These are phyloP conservation scores for Tricholoma sp. DNA, from an alignment of 768 basidiomycete genomes.

Conservation along the genomic window DNA sequence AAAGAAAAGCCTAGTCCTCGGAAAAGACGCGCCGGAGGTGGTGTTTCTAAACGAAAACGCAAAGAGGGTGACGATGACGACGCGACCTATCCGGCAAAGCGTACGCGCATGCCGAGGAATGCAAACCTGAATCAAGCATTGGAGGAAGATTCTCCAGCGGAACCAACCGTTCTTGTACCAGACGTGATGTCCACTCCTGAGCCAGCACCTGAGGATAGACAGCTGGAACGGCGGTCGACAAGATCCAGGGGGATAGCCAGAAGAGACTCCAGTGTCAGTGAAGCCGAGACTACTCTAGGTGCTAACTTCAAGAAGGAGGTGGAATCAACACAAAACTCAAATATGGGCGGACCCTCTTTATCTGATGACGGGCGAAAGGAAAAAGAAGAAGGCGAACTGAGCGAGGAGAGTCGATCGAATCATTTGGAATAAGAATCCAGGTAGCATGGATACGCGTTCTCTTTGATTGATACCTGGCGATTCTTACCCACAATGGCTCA, in stretches of 20 bases:
- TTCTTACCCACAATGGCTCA: too few species aligned
- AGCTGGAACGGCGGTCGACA: slow-evolving; percentile 41
- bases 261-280: slow-evolving; percentile 50
- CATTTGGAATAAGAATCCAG: background rate
- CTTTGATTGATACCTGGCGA: background rate
- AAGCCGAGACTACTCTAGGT: slow-evolving; percentile 27
- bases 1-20: slow-evolving; percentile 47
- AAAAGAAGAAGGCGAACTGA: slow-evolving; percentile 38
- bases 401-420: slow-evolving; percentile 22
- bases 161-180: slow-evolving; percentile 13
- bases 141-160: slow-evolving; percentile 39
- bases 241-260: slow-evolving; percentile 40
- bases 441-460: background rate
- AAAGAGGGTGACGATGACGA: slow-evolving; percentile 60
- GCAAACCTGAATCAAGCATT: slow-evolving; percentile 20
- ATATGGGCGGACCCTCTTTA: slow-evolving; percentile 2
- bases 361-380: slow-evolving; percentile 20
- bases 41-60: slow-evolving; percentile 51
- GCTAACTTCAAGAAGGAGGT: slow-evolving; percentile 6
- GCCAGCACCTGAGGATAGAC: slow-evolving; percentile 27
- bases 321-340: slow-evolving; percentile 9
- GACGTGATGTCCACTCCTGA: slow-evolving; percentile 24
- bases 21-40: slow-evolving; percentile 36
- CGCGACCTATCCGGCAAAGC: slow-evolving; percentile 67
- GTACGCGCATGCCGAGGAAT: slow-evolving; percentile 50